A percentile compares a stretch with the other conserved stretches of the same genome.
Evolutionary conservation across 306 rosid genomes (phyloP).

Genomic region (Glycine latifolia): DNA sequence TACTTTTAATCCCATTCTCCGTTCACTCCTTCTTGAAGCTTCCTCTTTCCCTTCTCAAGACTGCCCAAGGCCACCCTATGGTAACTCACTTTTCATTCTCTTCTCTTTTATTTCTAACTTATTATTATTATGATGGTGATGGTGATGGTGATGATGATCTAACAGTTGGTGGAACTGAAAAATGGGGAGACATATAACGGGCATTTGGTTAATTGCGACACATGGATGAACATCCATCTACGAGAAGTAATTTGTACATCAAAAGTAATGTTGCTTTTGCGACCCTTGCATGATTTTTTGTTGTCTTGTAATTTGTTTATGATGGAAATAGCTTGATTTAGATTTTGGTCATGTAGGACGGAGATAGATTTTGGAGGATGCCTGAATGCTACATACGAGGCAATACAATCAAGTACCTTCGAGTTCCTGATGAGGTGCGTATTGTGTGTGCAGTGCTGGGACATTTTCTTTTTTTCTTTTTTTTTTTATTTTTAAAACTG

Average conservation of each 20-base stretch:
- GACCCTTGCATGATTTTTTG: neutral
- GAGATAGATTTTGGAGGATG: constrained; percentile 99
- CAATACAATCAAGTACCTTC: constrained; percentile 92
- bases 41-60: constrained; percentile 94
- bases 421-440: constrained; percentile 98
- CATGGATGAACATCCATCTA: constrained; percentile 99
- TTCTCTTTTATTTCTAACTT: constrained; percentile 22
- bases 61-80: constrained; percentile 98
- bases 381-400: constrained; percentile 98
- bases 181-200: constrained; percentile 99
- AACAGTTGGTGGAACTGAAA: constrained; percentile 92
- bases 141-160: constrained; percentile 2
- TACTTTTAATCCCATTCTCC: neutral
- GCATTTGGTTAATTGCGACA: constrained; percentile 96
- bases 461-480: neutral
- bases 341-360: constrained; percentile 65
- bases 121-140: neutral
- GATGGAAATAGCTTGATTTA: neutral
- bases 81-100: constrained; percentile 41
- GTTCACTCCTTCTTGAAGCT: constrained; percentile 59
- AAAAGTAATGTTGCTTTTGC: constrained; percentile 58
- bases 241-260: constrained; percentile 99
- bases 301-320: neutral
- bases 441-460: neutral
- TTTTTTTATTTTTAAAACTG: no score